These are phyloP conservation scores for Chrysoporthe cubensis DNA, from an alignment of 2,329 filamentous ascomycete species.

Conservation along the genomic window DNA sequence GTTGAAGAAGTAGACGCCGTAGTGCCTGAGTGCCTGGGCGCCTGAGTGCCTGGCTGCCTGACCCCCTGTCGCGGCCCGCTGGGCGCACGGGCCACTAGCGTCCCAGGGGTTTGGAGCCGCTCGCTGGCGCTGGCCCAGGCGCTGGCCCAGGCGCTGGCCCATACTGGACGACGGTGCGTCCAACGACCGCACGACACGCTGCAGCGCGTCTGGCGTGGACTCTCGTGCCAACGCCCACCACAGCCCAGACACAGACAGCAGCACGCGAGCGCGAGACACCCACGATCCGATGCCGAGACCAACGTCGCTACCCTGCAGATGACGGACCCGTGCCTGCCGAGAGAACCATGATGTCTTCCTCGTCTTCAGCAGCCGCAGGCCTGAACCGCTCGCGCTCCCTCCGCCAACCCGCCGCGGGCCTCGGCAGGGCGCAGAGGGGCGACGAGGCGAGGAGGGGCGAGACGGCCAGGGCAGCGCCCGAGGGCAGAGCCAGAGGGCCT, in stretches of 20 bases:
- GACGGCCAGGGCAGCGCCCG: not conserved
- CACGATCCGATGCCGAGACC: not conserved
- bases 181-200: no score
- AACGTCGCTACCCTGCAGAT: not conserved
- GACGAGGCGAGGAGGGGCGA: constrained; percentile 14
- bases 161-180: no score
- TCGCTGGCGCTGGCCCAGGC: no score
- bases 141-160: no score
- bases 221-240: no score
- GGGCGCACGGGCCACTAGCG: not conserved
- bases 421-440: constrained; percentile 16
- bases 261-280: no score
- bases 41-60: no score
- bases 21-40: no score
- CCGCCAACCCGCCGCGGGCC: constrained; percentile 24
- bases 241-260: no score
- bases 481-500: constrained; percentile 6
- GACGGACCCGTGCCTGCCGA: no score
- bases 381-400: constrained; percentile 26
- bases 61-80: not conserved
- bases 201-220: no score
- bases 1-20: no score
- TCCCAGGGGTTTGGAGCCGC: not conserved
- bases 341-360: constrained; percentile 20
- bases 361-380: constrained; percentile 17